Evolutionary conservation across 2,329 filamentous ascomycete genomes (phyloP).

Genomic region (Cercospora zeae-maydis): DNA sequence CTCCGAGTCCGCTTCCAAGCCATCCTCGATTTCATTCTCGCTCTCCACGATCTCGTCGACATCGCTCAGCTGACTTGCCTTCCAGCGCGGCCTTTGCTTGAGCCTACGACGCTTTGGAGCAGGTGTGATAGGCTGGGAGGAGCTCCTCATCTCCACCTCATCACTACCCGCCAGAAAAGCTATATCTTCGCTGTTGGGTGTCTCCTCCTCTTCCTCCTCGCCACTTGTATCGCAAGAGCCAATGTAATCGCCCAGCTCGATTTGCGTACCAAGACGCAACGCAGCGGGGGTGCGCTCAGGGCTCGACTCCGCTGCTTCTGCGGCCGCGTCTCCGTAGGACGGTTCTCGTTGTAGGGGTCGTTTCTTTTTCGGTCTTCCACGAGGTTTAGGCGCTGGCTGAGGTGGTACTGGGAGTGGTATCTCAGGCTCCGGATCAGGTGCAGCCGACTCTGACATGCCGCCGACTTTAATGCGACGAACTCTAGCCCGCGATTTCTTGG

Average conservation of each 20-base stretch:
- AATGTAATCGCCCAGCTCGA: slow-evolving; percentile 35
- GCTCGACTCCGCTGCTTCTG: slow-evolving; percentile 35
- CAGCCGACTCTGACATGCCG: neutral
- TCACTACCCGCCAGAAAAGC: slow-evolving; percentile 48
- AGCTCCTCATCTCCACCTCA: slow-evolving; percentile 33
- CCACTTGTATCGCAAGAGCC: slow-evolving; percentile 46
- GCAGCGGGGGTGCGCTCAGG: slow-evolving; percentile 37
- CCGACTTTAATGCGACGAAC: slow-evolving; percentile 9
- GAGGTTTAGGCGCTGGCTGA: slow-evolving; percentile 13
- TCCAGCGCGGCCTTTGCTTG: slow-evolving; percentile 14
- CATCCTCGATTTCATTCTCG: slow-evolving; percentile 7
- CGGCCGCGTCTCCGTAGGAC: slow-evolving; percentile 32
- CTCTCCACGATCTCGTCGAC: slow-evolving; percentile 19
- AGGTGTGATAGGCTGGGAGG: slow-evolving; percentile 26
- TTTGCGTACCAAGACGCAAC: slow-evolving; percentile 36
- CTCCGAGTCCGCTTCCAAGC: neutral
- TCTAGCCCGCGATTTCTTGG: slow-evolving; percentile 18
- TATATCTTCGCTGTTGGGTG: slow-evolving; percentile 45
- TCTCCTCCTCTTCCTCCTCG: slow-evolving; percentile 43
- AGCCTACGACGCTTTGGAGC: slow-evolving; percentile 16
- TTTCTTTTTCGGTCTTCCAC: slow-evolving; percentile 25
- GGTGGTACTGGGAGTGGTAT: slow-evolving; percentile 4
- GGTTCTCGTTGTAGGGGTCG: slow-evolving; percentile 14
- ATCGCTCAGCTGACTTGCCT: slow-evolving; percentile 9
- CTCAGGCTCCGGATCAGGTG: slow-evolving; percentile 17